These are phyloP conservation scores for Evernia prunastri DNA, from an alignment of 495 filamentous ascomycete genomes.

Conservation along the genomic window DNA sequence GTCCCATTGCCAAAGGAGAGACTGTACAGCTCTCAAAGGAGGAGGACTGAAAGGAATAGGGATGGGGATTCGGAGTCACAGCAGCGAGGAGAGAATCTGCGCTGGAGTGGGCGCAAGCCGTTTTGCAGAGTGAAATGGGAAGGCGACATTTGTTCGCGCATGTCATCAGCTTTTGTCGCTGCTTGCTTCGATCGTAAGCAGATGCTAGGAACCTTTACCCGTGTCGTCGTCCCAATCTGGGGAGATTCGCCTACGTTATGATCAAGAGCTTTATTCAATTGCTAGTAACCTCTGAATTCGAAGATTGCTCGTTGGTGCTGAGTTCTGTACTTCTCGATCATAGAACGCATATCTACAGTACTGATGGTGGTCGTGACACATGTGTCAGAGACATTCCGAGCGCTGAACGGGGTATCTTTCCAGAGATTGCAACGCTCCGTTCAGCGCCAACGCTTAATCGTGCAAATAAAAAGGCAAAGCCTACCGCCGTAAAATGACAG, in stretches of 20 bases:
- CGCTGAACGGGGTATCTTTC: slow-evolving; percentile 6
- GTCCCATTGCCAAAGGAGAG: slow-evolving; percentile 1
- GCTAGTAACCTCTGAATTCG: neutral
- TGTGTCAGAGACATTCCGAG: neutral
- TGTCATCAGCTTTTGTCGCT: neutral
- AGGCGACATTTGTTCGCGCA: too few species aligned
- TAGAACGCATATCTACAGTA: neutral
- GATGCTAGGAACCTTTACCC: neutral
- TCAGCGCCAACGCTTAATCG: slow-evolving; percentile 14
- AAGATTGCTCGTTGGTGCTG: neutral
- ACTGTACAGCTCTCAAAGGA: slow-evolving; percentile 5
- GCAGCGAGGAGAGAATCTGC: neutral
- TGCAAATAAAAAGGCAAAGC: slow-evolving; percentile 4
- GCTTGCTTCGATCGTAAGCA: neutral
- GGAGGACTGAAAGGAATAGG: too few species aligned
- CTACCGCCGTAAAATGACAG: neutral
- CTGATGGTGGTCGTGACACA: neutral
- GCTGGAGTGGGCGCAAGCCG: neutral
- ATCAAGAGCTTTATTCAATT: neutral
- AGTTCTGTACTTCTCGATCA: neutral
- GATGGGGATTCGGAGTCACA: too few species aligned
- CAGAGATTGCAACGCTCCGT: slow-evolving; percentile 7
- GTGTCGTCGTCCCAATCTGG: too few species aligned
- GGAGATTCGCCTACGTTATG: too few species aligned
- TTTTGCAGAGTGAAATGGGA: neutral